Base-by-base conservation (phyloP, 1,139 yeast genomes). In the Candida tetrigidarum region DNA sequence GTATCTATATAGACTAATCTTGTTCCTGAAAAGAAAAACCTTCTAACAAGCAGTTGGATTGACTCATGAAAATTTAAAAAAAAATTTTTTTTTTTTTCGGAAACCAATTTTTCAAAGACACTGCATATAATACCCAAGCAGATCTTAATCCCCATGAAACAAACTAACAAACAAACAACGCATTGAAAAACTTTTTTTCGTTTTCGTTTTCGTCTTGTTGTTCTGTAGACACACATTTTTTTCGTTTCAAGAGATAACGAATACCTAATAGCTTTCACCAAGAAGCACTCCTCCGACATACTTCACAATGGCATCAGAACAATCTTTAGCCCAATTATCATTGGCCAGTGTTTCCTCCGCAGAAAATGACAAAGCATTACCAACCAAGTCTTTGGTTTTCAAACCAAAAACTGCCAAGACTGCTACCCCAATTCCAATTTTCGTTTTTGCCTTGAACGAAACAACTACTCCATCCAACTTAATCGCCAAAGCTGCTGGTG, bases 361-460 rank as follows among this genome's bases (percentile, higher is more conserved):
- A 27, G 80, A 68, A 36, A 58, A 63, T 33, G 80, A 67, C 30
- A 59, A 63, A 35, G 75, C 81, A 3, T 53, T 66, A 29, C 67
- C 81, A 36, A 81, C 87, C 51, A 90, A 90, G 66, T 79, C 93
- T 4, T 76, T 90, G 53, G 91, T 90, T 27, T 90, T 90, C 78
- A 90, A 90, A 71, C 96, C 96, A 57, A 90, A 90, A 69, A 89
- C 96, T 40, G 86, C 96, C 44, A 90, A 89, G 63, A 69, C 90
- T 39, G 91, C 89, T 43, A 68, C 80, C n/a, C 89, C 96, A 27
- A 82, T 86, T 42, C 96, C 97, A 39, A 77, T 90, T 26, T 81
- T 90, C 40, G 89, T 90, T 29, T 78, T 90, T 60, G 96, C 96
- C 6, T 76, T 86, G 53, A 81, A 80, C 42, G 57, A 81, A 3